A percentile compares a stretch with the other conserved stretches of the same genome.
phyloP scores from a whole-genome alignment of 176 grass and related monocot species.

The Phragmites australis region DNA sequence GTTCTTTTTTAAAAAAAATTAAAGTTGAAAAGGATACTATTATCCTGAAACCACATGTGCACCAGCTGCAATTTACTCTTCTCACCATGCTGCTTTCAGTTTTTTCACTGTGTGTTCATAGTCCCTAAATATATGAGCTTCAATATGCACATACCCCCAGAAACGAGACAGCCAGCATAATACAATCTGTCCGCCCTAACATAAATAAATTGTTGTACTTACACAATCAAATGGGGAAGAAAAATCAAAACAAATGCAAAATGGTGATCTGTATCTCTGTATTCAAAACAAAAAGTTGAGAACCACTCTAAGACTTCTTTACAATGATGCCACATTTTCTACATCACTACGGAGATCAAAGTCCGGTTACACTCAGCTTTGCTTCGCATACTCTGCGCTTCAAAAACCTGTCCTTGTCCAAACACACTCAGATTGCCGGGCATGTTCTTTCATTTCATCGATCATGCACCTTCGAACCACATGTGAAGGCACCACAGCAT shows the following conservation, averaged over 20 bases:
- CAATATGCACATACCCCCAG: neutral
- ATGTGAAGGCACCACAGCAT: constrained; percentile 1
- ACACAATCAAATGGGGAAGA: constrained; percentile 43
- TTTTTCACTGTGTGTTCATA: constrained; percentile 16
- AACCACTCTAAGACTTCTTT: constrained; percentile 40
- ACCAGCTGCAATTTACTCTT: constrained; percentile 4
- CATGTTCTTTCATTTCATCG: constrained; percentile 25
- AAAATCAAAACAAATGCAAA: neutral
- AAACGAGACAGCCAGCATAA: neutral
- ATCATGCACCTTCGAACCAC: constrained; percentile 15
- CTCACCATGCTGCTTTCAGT: neutral
- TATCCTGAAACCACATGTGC: neutral
- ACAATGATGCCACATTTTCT: constrained; percentile 39
- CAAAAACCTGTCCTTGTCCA: constrained; percentile 11
- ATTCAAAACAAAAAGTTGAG: constrained; percentile 48
- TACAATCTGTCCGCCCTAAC: constrained; percentile 20
- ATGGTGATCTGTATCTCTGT: constrained; percentile 32
- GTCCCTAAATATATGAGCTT: constrained; percentile 16
- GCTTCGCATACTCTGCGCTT: constrained; percentile 10
- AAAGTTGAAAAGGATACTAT: constrained; percentile 7
- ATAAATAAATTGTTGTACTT: constrained; percentile 48
- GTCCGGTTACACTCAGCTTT: constrained; percentile 38
- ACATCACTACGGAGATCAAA: constrained; percentile 35
- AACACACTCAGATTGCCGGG: neutral
- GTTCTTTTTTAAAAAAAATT: neutral